Percentiles rank a stretch among this genome's conserved stretches.
Evolutionary conservation across 192 early-diverging fungal genomes (phyloP).

Genomic region (Umbelopsis vinacea): DNA sequence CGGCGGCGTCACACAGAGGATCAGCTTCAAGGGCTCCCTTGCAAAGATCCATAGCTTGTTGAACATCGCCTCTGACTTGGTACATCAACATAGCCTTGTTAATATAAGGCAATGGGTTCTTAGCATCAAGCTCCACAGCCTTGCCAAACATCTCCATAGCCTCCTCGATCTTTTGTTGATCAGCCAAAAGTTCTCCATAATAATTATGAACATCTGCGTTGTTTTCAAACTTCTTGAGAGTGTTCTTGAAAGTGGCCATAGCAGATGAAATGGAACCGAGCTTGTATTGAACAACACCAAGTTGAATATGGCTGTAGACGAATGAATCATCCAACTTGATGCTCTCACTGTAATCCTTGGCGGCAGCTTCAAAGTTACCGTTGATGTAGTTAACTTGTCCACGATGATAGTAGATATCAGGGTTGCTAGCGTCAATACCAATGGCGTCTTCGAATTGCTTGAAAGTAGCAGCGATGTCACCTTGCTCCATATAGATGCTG

Average conservation of each 20-base stretch:
- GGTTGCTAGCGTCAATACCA: slow-evolving; percentile 68
- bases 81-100: slow-evolving; percentile 90
- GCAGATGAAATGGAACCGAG: slow-evolving; percentile 75
- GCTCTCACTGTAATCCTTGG: slow-evolving; percentile 83
- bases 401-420: slow-evolving; percentile 92
- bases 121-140: slow-evolving; percentile 78
- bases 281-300: slow-evolving; percentile 94
- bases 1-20: slow-evolving; percentile 94
- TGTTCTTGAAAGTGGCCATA: slow-evolving; percentile 79
- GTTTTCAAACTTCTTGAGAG: slow-evolving; percentile 74
- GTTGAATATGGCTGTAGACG: slow-evolving; percentile 93
- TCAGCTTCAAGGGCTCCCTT: slow-evolving; percentile 86
- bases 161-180: slow-evolving; percentile 82
- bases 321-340: slow-evolving; percentile 79
- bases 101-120: slow-evolving; percentile 95
- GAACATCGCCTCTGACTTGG: slow-evolving; percentile 77
- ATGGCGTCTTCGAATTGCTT: slow-evolving; percentile 74
- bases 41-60: slow-evolving; percentile 76
- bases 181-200: slow-evolving; percentile 92
- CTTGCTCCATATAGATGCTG: slow-evolving; percentile 89
- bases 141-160: slow-evolving; percentile 88
- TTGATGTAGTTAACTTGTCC: slow-evolving; percentile 81
- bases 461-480: slow-evolving; percentile 61
- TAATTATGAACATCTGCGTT: slow-evolving; percentile 95
- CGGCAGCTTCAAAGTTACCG: slow-evolving; percentile 76